Percentiles rank a stretch among this genome's conserved stretches.
Evolutionary conservation across 495 filamentous ascomycete species (phyloP).

Genomic region (Xylaria castorea): DNA sequence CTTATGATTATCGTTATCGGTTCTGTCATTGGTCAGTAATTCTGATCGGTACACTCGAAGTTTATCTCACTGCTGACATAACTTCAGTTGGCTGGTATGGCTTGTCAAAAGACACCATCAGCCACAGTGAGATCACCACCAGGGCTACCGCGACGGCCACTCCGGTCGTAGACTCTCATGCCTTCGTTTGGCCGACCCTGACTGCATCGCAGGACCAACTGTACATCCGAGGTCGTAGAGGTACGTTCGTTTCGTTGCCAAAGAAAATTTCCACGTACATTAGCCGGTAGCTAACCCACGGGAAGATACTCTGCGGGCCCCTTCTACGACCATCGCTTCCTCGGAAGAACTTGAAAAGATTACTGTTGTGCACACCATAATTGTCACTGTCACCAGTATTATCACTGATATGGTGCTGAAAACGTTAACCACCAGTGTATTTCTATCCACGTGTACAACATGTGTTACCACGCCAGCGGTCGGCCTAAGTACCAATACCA

Average conservation of each 20-base stretch:
- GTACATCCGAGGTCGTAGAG: neutral
- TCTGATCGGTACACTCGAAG: neutral
- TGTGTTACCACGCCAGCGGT: neutral
- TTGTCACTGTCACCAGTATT: slow-evolving; percentile 18
- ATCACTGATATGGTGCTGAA: neutral
- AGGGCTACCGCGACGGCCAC: neutral
- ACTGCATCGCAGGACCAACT: neutral
- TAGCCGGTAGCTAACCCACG: neutral
- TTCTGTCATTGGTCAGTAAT: slow-evolving; percentile 5
- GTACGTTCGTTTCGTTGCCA: neutral
- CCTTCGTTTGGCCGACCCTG: neutral
- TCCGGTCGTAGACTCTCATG: neutral
- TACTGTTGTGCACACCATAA: slow-evolving; percentile 8
- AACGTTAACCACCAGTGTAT: slow-evolving; percentile 4
- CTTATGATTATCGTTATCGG: slow-evolving; percentile 1
- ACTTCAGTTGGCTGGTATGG: slow-evolving; percentile 21
- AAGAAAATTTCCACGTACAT: neutral
- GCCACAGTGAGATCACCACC: neutral
- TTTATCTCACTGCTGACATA: neutral
- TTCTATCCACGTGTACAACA: slow-evolving; percentile 17
- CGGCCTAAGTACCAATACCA: neutral
- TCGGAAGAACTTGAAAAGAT: neutral
- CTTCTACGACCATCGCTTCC: neutral
- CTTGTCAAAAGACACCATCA: slow-evolving; percentile 8
- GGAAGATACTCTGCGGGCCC: neutral